A percentile compares a stretch with the other conserved stretches of the same genome.
phyloP scores from a whole-genome alignment of 345 rosid genomes.

The Eucalyptus viminalis region DNA sequence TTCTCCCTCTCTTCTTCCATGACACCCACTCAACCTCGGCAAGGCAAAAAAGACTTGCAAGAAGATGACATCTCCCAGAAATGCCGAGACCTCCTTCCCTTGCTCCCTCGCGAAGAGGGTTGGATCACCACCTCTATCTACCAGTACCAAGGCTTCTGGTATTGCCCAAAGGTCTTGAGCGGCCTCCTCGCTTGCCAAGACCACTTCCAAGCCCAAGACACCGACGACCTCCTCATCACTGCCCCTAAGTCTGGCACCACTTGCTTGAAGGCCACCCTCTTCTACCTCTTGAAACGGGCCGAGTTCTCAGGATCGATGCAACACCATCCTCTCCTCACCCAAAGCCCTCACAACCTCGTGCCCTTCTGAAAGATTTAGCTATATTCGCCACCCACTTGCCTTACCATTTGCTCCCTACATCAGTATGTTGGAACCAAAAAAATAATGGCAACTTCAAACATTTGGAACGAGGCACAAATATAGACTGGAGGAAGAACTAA shows the following conservation, averaged over 20 bases:
- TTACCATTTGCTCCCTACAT: too few relatives aligned
- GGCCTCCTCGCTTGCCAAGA: not conserved
- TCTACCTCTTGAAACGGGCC: too few relatives aligned
- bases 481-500: too few relatives aligned
- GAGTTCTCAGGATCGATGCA: not conserved
- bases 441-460: too few relatives aligned
- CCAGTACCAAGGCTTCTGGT: not conserved
- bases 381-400: not conserved
- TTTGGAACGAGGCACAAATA: too few relatives aligned
- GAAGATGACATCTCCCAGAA: not conserved
- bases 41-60: not conserved
- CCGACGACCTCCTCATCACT: not conserved
- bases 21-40: not conserved
- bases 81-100: not conserved
- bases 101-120: not conserved
- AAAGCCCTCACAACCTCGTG: not conserved
- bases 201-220: not conserved
- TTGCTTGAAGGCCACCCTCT: not conserved
- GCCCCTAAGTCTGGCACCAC: not conserved
- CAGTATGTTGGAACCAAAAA: too few relatives aligned
- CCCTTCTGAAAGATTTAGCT: not conserved
- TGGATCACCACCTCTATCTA: not conserved
- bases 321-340: not conserved
- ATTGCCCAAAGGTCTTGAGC: not conserved
- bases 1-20: too few relatives aligned